Base-by-base conservation (phyloP, 106 monocot species). In the Allium fistulosum region DNA sequence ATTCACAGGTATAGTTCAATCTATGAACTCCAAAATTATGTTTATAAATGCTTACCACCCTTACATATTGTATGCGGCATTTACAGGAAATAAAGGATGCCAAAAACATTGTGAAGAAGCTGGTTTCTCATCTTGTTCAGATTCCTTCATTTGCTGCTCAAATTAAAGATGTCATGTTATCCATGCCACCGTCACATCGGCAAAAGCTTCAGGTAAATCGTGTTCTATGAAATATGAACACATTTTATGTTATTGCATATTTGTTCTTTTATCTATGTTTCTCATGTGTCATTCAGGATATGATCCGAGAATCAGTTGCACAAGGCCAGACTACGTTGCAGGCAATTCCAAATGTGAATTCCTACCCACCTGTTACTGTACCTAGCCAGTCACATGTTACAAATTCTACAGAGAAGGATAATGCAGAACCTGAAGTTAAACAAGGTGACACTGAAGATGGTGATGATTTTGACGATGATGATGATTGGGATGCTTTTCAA, bases 401-500 rank as follows among this genome's bases (percentile, higher is more conserved):
- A 59, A 73, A 67, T 18, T 52, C 46, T 55, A 67, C 9, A 56
- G 45, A 17, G 37, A 26, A 48, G 46, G 53, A 48, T 13, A 28
- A 51, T 67, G 22, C 69, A 18, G 58, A 56, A 14, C 60, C 37
- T 65, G 78, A 69, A 55, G 77, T 71, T 45, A 58, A 69, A 61
- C 4, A 37, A 37, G 37, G 37, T 37, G 37, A 37, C 37, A 37
- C 37, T 2, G 37, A 37, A 37, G 37, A 37, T 37, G 37, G 37
- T 37, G 67, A 46, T 53, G 69, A 73, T 50, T 64, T 50, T 48
- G 75, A 72, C 60, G 80, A 83, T 49, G 84, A 91, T 59, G 95
- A 92, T 80, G 96, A 88, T 59, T 96, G 96, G 96, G 96, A 96
- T 80, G 66, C 84, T 53, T 96, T 92, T 56, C 96, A 96, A 65